Evolutionary conservation across 129 eudicot genomes (phyloP).

Genomic region (Tanacetum coccineum): DNA sequence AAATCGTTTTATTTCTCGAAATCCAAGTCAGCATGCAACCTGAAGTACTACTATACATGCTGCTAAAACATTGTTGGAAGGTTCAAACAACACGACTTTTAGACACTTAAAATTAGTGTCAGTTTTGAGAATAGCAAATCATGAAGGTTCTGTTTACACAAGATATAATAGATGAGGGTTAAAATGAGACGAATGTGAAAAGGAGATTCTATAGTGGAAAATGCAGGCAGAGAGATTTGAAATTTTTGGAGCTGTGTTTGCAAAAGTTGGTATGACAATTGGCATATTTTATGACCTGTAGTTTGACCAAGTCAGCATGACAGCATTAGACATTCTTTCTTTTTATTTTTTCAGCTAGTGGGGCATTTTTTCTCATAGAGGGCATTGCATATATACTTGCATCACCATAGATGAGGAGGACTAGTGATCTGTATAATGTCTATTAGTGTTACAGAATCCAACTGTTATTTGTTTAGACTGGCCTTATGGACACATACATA

Average conservation of each 20-base stretch:
- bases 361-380: too few species aligned
- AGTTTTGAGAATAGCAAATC: background rate
- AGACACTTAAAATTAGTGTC: background rate
- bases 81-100: background rate
- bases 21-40: conserved; percentile 5
- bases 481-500: too few species aligned
- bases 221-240: conserved; percentile 12
- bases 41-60: background rate
- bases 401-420: too few species aligned
- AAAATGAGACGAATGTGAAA: background rate
- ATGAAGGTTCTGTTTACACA: background rate
- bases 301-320: conserved; percentile 17
- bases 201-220: conserved; percentile 13
- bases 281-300: conserved; percentile 15
- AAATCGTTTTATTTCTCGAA: too few species aligned
- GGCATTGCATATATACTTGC: too few species aligned
- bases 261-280: conserved; percentile 2
- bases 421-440: too few species aligned
- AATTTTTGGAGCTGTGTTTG: conserved; percentile 20
- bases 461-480: too few species aligned
- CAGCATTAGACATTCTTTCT: background rate
- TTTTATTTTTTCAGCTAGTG: too few species aligned
- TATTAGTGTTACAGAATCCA: too few species aligned
- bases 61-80: background rate
- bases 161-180: background rate